phyloP scores from a whole-genome alignment of 2,329 filamentous ascomycete genomes.

The Fusarium paranaense region DNA sequence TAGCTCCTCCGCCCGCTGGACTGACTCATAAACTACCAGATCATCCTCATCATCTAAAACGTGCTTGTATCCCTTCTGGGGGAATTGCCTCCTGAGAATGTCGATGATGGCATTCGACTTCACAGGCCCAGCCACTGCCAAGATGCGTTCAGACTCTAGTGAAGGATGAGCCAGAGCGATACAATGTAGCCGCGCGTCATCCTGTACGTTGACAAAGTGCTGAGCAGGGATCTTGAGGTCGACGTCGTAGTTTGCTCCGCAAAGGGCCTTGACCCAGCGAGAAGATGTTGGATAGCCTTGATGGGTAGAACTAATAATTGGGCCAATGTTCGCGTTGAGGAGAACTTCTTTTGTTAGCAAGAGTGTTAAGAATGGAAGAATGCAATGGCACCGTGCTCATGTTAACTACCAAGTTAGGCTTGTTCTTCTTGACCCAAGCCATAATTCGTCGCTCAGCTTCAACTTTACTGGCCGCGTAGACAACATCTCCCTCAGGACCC shows the following conservation, averaged over 20 bases:
- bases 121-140: not conserved
- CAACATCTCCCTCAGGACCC: no score
- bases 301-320: not conserved
- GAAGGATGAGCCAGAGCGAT: not conserved
- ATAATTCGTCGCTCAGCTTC: not conserved
- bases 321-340: not conserved
- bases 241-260: not conserved
- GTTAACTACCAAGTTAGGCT: not conserved
- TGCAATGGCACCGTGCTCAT: not conserved
- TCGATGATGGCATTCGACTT: not conserved
- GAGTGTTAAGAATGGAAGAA: no score
- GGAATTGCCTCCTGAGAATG: not conserved
- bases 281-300: conserved; percentile 5
- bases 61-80: not conserved
- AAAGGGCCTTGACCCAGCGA: not conserved
- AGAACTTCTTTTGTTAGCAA: not conserved
- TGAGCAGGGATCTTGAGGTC: not conserved
- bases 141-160: not conserved
- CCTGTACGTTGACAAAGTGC: not conserved
- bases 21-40: not conserved
- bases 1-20: not conserved
- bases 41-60: not conserved
- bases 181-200: not conserved
- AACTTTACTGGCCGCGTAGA: not conserved
- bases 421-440: not conserved